Base-by-base conservation (phyloP, 2,329 filamentous ascomycete genomes). In the Trichoderma asperellum region DNA sequence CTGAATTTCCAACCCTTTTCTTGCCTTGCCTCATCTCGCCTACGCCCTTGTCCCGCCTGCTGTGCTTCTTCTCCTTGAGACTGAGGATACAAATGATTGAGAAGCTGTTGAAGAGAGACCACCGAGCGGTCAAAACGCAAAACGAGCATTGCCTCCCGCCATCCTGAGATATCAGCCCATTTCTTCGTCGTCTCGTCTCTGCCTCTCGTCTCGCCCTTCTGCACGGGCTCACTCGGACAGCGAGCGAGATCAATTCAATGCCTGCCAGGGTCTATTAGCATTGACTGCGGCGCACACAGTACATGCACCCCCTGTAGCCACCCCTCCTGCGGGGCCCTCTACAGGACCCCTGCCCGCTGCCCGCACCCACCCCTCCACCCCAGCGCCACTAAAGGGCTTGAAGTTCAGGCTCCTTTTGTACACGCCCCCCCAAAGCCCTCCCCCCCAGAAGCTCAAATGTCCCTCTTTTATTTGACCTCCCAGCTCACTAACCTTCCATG, bases 381-480 rank as follows among this genome's bases (percentile, higher is more conserved):
- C 11, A 57, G 57, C 65, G 58, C 65, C 58, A 40, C 64, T 16
- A 68, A 68, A 58, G 64, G 60, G 60, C 65, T 62, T 61, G 64
- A 53, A 68, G 59, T 64, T 60, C 57, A 68, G 64, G 64, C 67
- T 49, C 37, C 56, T 27, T 67, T 29, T 6, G 52, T 60, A 60
- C 68, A 63, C 65, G 32, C 68, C 68, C 68, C 53, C 62, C 47
- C 11, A n/a, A 56, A 55, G 47, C 21, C 53, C 56, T 53, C 37
- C 68, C 68, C 62, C 72, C 68, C 70, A 59, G 70, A 73, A 71
- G 55, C 59, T 65, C 52, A 58, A 56, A 47, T 74, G 72, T 72
- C 77, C 74, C 52, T 73, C 69, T 74, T 70, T 76, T 78, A 77
- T 77, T 78, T 78, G 74, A 77, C 75, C 77, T 76, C 73, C 75